Percentiles rank a stretch among this genome's conserved stretches.
phyloP scores from a whole-genome alignment of 163 green algal species.

The Coccomyxa subellipsoidea region DNA sequence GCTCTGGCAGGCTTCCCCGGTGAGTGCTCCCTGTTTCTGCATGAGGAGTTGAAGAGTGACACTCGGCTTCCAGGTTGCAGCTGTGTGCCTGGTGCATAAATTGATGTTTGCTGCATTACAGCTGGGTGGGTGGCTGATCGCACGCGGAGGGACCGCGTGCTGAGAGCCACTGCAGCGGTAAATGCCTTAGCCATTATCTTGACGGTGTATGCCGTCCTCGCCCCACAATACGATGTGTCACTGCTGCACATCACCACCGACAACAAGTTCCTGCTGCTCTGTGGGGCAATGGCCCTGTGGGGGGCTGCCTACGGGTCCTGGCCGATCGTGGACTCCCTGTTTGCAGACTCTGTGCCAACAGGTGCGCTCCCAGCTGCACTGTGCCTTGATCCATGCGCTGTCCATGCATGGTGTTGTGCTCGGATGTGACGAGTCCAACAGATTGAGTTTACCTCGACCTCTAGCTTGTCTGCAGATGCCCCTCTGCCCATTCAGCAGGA shows the following conservation, averaged over 20 bases:
- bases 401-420: no score
- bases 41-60: background rate
- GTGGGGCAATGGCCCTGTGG: background rate
- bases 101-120: background rate
- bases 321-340: constrained; percentile 2
- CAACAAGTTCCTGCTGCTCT: background rate
- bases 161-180: background rate
- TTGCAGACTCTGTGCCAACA: constrained; percentile 10
- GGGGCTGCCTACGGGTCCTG: background rate
- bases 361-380: background rate
- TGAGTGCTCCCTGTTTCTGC: background rate
- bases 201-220: background rate
- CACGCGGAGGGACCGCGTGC: background rate
- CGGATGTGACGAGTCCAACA: no score
- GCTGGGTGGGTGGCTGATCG: background rate
- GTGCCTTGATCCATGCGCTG: no score
- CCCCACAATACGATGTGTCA: background rate
- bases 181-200: background rate
- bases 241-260: constrained; percentile 4
- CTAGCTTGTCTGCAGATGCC: no score
- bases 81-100: background rate
- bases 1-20: background rate
- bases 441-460: no score
- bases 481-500: no score
- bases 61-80: background rate